Evolutionary conservation across 352 stramenopile species (phyloP), one percentile per base, ranked within the genome.

Genomic region (Phytophthora macrochlamydospora): DNA sequence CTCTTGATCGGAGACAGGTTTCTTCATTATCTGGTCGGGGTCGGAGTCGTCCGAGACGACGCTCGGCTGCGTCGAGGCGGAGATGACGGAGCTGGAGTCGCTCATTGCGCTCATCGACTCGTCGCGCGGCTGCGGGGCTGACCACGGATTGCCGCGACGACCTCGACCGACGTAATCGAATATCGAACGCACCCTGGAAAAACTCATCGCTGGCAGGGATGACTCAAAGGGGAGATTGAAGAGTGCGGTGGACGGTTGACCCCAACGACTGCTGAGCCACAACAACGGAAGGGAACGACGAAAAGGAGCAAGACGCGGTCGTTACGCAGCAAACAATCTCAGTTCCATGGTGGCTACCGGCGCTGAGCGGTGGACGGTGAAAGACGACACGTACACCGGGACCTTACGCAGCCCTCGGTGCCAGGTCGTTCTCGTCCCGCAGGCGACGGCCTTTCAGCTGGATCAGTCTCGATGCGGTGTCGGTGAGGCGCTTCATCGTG

Each of bases 401-500:
- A 12, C 5, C 37, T 52, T 9, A 33, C 37, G 46, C 24, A 18
- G 46, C 28, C 14, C 33, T 6, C 3, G 8, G 46, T 18, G 37
- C 24, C 14, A 29, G 14, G 30, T 11, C 13, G 5, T 31, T 55
- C 46, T 68, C 38, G 6, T 64, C 35, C 43, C 53, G 59, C 46
- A 73, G 40, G 50, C 66, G 64, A 38, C 44, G 57, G 4, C 55
- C 69, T 49, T 76, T 76, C 4, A 76, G 57, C n/a, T 76, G 70
- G 18, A 81, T 56, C 1, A 79, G 28, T 18, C 58, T 63, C 0
- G 73, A 78, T 12, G 70, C 73, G 2, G 67, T 54, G 13, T 78
- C 65, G 0, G 66, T 59, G 1, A 81, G 62, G 2, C 62, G 69
- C 40, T 67, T 69, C 65, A 83, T 75, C 6, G 65, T 72, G 18